These are phyloP conservation scores for Endoconidiophora laricicola DNA, from an alignment of 2,329 filamentous ascomycete species.

Conservation along the genomic window DNA sequence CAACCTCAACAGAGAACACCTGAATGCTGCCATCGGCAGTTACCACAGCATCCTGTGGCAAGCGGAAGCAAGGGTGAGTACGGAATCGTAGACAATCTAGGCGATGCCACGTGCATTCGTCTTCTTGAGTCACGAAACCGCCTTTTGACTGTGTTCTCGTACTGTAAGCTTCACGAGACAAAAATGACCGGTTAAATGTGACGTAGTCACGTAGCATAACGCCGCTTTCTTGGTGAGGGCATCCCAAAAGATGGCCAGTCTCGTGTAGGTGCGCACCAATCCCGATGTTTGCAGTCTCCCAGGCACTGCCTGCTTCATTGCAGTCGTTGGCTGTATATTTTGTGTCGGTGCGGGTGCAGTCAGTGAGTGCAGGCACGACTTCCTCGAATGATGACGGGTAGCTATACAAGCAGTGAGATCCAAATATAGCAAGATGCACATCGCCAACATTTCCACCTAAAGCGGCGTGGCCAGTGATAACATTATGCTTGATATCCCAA, in stretches of 20 bases:
- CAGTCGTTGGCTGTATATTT: constrained; percentile 69
- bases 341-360: constrained; percentile 79
- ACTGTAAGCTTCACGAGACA: constrained; percentile 66
- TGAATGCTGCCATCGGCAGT: constrained; percentile 62
- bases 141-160: constrained; percentile 76
- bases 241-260: constrained; percentile 77
- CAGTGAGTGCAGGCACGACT: constrained; percentile 71
- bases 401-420: constrained; percentile 79
- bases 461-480: constrained; percentile 66
- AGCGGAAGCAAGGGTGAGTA: constrained; percentile 74
- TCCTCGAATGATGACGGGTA: constrained; percentile 84
- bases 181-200: constrained; percentile 67
- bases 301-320: constrained; percentile 74
- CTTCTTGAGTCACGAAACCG: constrained; percentile 52
- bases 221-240: constrained; percentile 76
- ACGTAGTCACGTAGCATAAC: constrained; percentile 86
- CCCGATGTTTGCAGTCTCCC: constrained; percentile 89
- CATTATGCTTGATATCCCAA: constrained; percentile 59
- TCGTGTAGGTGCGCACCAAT: constrained; percentile 90
- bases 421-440: constrained; percentile 73
- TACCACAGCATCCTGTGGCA: constrained; percentile 54
- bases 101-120: constrained; percentile 85
- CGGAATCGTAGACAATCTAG: constrained; percentile 79
- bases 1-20: constrained; percentile 68
- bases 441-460: constrained; percentile 60